These are phyloP conservation scores for Thelephora terrestris DNA, from an alignment of 1,284 basidiomycete species.

Conservation along the genomic window DNA sequence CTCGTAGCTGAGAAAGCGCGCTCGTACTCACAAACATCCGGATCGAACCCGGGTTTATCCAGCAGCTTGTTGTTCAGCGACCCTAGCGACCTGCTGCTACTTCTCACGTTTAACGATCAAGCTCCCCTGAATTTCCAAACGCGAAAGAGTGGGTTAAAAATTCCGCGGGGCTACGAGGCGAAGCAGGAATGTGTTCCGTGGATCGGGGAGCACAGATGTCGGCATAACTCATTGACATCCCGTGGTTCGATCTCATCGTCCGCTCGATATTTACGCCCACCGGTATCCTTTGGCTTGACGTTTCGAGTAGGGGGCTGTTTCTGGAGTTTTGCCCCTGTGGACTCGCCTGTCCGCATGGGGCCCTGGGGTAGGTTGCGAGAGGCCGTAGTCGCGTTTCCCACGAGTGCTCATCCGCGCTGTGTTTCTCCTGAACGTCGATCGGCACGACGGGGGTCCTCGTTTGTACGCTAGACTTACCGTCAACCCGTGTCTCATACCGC, in stretches of 20 bases:
- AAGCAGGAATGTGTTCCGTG: slow-evolving; percentile 45
- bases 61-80: slow-evolving; percentile 55
- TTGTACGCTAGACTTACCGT: too few relatives aligned
- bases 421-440: too few relatives aligned
- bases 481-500: too few relatives aligned
- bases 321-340: too few relatives aligned
- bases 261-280: slow-evolving; percentile 59
- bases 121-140: not conserved
- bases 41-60: slow-evolving; percentile 69
- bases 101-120: slow-evolving; percentile 22
- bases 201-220: slow-evolving; percentile 55
- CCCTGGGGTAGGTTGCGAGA: too few relatives aligned
- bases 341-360: too few relatives aligned
- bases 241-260: slow-evolving; percentile 93
- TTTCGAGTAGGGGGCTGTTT: slow-evolving; percentile 21
- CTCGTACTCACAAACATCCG: slow-evolving; percentile 66
- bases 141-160: slow-evolving; percentile 19
- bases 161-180: slow-evolving; percentile 34
- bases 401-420: too few relatives aligned
- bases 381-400: too few relatives aligned
- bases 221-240: slow-evolving; percentile 84
- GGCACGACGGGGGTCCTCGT: too few relatives aligned
- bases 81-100: slow-evolving; percentile 34
- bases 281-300: slow-evolving; percentile 26
- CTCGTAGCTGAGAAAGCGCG: not conserved